Evolutionary conservation across 2,329 filamentous ascomycete genomes (phyloP).

Genomic region (Epichloe elymi): DNA sequence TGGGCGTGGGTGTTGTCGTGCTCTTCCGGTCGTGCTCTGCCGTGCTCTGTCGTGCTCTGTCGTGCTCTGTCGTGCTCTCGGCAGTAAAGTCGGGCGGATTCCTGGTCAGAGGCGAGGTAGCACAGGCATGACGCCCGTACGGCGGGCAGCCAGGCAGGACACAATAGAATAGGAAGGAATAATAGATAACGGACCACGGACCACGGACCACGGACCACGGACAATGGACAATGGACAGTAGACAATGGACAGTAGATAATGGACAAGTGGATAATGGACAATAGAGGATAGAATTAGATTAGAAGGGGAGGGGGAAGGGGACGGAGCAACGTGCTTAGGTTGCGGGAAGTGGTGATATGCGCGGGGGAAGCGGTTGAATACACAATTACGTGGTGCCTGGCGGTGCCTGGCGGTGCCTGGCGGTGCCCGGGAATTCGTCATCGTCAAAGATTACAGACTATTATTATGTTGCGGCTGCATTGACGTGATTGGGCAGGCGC

Average conservation of each 20-base stretch:
- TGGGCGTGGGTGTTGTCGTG: not conserved
- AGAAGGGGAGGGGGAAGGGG: too few species aligned
- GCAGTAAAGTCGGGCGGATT: slow-evolving; percentile 6
- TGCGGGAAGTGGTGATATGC: not conserved
- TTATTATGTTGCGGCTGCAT: too few species aligned
- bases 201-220: rapidly evolving
- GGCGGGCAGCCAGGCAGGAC: not conserved
- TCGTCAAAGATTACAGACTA: too few species aligned
- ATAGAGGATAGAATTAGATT: too few species aligned
- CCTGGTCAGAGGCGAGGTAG: slow-evolving; percentile 4
- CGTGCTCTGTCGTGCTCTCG: slow-evolving; percentile 1
- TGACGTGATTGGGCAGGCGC: too few species aligned
- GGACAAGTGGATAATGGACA: too few species aligned
- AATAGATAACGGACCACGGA: too few species aligned
- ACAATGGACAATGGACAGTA: too few species aligned
- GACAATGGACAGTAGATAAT: too few species aligned
- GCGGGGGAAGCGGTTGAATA: not conserved
- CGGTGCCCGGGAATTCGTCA: too few species aligned
- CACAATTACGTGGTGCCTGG: too few species aligned
- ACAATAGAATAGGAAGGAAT: not conserved
- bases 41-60: slow-evolving; percentile 2
- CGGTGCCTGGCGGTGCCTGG: too few species aligned
- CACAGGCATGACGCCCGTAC: slow-evolving; percentile 5
- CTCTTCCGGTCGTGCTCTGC: not conserved
- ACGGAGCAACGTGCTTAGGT: not conserved